Conservation (phyloP, 2,329 filamentous ascomycete species). For the Pseudonectria foliicola region DNA sequence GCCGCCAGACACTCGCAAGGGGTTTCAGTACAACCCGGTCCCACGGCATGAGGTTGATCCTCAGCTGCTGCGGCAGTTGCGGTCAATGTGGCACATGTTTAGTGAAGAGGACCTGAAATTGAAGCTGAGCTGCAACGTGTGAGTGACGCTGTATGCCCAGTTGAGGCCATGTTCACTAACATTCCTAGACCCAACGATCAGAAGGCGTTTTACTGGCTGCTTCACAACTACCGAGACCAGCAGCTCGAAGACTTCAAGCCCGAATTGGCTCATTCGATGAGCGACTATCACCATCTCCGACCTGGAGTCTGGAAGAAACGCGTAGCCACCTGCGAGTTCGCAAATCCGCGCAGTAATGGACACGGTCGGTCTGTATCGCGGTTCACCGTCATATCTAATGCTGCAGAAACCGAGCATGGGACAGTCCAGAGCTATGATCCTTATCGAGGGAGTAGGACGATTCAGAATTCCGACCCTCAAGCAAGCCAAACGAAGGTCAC, state of each 20-base stretch:
- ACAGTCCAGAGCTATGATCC: slow-evolving; percentile 71
- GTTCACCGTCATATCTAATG: slow-evolving; percentile 60
- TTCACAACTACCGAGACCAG: slow-evolving; percentile 74
- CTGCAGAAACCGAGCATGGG: slow-evolving; percentile 43
- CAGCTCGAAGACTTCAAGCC: slow-evolving; percentile 83
- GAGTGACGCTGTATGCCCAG: slow-evolving; percentile 27
- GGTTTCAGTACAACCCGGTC: slow-evolving; percentile 51
- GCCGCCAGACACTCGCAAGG: slow-evolving; percentile 52
- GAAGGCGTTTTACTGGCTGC: slow-evolving; percentile 84
- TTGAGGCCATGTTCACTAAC: slow-evolving; percentile 14
- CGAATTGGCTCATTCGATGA: slow-evolving; percentile 74
- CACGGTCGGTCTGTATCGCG: slow-evolving; percentile 49
- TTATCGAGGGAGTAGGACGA: slow-evolving; percentile 60
- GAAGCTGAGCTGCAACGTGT: slow-evolving; percentile 60
- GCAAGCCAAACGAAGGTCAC: slow-evolving; percentile 60
- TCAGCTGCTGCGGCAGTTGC: slow-evolving; percentile 77
- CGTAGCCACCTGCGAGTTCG: slow-evolving; percentile 55
- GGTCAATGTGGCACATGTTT: slow-evolving; percentile 85
- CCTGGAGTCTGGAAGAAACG: slow-evolving; percentile 52
- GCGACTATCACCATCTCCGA: slow-evolving; percentile 80
- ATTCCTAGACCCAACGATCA: slow-evolving; percentile 71
- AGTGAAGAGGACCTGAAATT: slow-evolving; percentile 63
- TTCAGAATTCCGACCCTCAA: slow-evolving; percentile 35
- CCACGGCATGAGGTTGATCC: slow-evolving; percentile 64
- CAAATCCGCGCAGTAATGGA: slow-evolving; percentile 36